Evolutionary conservation across 805 yeast genomes (phyloP).

Genomic region (Saturnispora serradocipensis): DNA sequence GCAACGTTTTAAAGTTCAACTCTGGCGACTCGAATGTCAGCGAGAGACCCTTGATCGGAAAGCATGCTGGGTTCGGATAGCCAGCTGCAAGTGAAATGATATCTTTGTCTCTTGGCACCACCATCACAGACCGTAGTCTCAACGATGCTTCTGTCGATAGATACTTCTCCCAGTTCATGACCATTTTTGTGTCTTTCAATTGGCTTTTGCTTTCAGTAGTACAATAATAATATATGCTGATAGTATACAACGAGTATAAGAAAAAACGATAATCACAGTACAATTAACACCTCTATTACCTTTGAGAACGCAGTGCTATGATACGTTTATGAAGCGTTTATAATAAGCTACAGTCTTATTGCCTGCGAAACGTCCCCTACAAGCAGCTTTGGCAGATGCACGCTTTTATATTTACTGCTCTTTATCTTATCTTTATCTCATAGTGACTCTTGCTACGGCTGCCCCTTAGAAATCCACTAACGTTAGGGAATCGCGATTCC

Average conservation of each 20-base stretch:
- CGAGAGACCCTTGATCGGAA: constrained; percentile 34
- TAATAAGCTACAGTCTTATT: no score
- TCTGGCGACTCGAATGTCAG: constrained; percentile 31
- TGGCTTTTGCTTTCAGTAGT: not conserved
- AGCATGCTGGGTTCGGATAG: constrained; percentile 42
- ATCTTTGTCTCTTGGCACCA: constrained; percentile 19
- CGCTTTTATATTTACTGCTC: no score
- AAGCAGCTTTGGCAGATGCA: no score
- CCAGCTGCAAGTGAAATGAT: constrained; percentile 50
- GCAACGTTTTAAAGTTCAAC: constrained; percentile 29
- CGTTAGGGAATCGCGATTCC: constrained; percentile 8
- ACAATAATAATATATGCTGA: no score
- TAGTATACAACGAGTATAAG: no score
- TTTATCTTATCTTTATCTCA: not conserved
- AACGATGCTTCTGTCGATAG: constrained; percentile 22
- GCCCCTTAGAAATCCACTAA: constrained; percentile 4
- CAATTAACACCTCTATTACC: no score
- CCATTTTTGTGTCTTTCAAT: not conserved
- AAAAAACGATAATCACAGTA: no score
- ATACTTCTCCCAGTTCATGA: constrained; percentile 16
- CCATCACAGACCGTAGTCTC: constrained; percentile 24
- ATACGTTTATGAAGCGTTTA: no score
- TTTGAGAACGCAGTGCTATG: no score
- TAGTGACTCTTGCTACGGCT: not conserved
- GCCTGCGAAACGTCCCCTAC: no score